A percentile compares a stretch with the other conserved stretches of the same genome.
Conservation (phyloP, 345 rosid genomes). For the Euphorbia lathyris region DNA sequence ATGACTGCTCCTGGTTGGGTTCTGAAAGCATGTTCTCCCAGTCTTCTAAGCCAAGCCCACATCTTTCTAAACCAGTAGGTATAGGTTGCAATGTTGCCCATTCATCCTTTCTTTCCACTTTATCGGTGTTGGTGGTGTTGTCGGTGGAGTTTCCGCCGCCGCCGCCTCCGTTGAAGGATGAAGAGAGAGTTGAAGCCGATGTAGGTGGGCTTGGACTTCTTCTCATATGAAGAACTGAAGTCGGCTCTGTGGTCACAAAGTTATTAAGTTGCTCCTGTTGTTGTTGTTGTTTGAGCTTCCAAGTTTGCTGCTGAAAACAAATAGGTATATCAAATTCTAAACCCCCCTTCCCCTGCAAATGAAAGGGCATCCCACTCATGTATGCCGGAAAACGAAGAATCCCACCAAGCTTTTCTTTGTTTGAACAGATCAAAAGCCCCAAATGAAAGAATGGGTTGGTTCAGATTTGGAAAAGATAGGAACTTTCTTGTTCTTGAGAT, state of each 20-base stretch:
- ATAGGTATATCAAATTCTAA: conserved; percentile 31
- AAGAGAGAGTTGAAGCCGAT: conserved; percentile 62
- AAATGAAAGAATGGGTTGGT: conserved; percentile 4
- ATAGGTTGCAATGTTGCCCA: conserved; percentile 42
- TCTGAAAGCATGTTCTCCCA: conserved; percentile 54
- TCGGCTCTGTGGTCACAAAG: conserved; percentile 26
- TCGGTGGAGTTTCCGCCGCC: conserved; percentile 24
- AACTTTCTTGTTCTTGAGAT: conserved; percentile 18
- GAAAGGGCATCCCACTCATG: conserved; percentile 37
- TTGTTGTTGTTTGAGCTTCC: conserved; percentile 26
- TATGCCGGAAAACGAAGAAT: conserved; percentile 1
- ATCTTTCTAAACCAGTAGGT: conserved; percentile 36
- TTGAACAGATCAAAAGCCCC: no score
- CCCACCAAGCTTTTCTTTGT: not conserved
- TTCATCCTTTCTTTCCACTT: conserved; percentile 37
- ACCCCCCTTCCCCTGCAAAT: conserved; percentile 34
- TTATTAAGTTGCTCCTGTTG: conserved; percentile 18
- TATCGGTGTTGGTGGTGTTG: conserved; percentile 21
- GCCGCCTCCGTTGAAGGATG: conserved; percentile 48
- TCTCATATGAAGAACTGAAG: conserved; percentile 53
- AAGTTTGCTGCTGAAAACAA: conserved; percentile 31
- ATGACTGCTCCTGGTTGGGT: conserved; percentile 42
- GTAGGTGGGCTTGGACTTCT: conserved; percentile 65
- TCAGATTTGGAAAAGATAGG: conserved; percentile 18
- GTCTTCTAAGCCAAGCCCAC: conserved; percentile 45